Evolutionary conservation across 2,329 filamentous ascomycete species (phyloP), one percentile per base, ranked within the genome.

Genomic region (Scedosporium apiospermum): DNA sequence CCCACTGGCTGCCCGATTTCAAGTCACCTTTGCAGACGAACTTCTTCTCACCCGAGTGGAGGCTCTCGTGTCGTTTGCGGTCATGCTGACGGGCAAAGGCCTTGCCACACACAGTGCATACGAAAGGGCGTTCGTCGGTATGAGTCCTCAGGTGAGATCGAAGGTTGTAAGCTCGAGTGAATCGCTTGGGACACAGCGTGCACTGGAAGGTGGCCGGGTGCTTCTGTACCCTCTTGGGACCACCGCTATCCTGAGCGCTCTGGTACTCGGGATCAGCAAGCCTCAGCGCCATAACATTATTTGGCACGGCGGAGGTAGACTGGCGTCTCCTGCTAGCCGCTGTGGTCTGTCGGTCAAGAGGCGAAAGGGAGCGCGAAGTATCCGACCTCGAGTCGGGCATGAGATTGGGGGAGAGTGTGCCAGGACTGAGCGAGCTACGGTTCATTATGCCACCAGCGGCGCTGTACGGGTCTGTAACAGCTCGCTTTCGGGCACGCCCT

Each of bases 121-220:
- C 93, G 70, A 98, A 99, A 0, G 95, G 95, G 58, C 95, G 85
- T 78, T 99, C 95, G 70, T 99, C 95, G 0, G 95, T 99, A 72
- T 99, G 95, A 0, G 95, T 99, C 57, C 95, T 89, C 64, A 98
- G 76, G 77, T 99, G 95, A 53, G 93, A 98, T 14, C 95, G 90
- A 62, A 99, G 78, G 71, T 99, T 99, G 77, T 99, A 99, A 0
- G 95, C 95, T 63, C 95, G 85, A 0, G 95, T 99, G 71, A 99
- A 99, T 16, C 91, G 87, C 75, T 99, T 99, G 0, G 95, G 93
- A 69, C 95, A 99, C 7, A 98, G 79, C 9, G 78, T 90, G 73
- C 95, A 99, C 71, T 98, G 93, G 76, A 98, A 99, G 0, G 93
- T 99, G 6, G 95, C 95, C 0, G 95, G 95, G 69, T 99, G 95